Percentiles rank a stretch among this genome's conserved stretches.
phyloP scores from a whole-genome alignment of 768 basidiomycete genomes.

The Lepiota brunneoincarnata region DNA sequence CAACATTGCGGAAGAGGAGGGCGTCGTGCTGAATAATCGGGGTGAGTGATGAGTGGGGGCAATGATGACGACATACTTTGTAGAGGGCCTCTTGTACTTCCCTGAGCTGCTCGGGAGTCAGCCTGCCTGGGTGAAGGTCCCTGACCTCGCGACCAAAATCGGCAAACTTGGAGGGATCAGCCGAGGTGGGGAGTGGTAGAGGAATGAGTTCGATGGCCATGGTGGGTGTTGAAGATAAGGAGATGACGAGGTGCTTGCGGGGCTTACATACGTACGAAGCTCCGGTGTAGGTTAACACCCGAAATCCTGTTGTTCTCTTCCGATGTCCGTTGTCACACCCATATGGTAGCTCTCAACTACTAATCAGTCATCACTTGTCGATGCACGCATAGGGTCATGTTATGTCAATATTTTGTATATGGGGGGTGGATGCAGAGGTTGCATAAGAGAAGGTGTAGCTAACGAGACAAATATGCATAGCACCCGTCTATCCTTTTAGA shows the following conservation, averaged over 20 bases:
- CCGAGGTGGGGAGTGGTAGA: slow-evolving; percentile 65
- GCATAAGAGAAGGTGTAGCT: slow-evolving; percentile 22
- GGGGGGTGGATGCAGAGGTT: slow-evolving; percentile 9
- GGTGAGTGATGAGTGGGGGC: neutral
- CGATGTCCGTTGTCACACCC: too few species aligned
- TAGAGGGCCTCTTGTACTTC: slow-evolving; percentile 71
- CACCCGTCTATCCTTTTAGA: slow-evolving; percentile 49
- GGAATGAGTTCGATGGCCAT: slow-evolving; percentile 71
- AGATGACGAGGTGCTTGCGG: slow-evolving; percentile 4
- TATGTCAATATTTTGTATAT: slow-evolving; percentile 12
- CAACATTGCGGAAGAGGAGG: slow-evolving; percentile 69
- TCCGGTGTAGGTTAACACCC: slow-evolving; percentile 4
- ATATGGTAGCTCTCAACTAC: neutral
- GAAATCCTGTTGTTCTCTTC: too few species aligned
- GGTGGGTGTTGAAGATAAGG: slow-evolving; percentile 7
- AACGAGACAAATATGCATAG: slow-evolving; percentile 21
- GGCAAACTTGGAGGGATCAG: slow-evolving; percentile 62
- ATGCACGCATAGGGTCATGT: slow-evolving; percentile 17
- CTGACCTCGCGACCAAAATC: slow-evolving; percentile 75
- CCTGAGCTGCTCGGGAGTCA: slow-evolving; percentile 56
- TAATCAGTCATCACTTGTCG: neutral
- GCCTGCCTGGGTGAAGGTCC: slow-evolving; percentile 63
- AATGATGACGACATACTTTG: slow-evolving; percentile 46
- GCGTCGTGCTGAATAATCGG: slow-evolving; percentile 51
- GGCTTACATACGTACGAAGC: slow-evolving; percentile 12